Conservation (phyloP, 345 rosid species). For the Conringia planisiliqua region DNA sequence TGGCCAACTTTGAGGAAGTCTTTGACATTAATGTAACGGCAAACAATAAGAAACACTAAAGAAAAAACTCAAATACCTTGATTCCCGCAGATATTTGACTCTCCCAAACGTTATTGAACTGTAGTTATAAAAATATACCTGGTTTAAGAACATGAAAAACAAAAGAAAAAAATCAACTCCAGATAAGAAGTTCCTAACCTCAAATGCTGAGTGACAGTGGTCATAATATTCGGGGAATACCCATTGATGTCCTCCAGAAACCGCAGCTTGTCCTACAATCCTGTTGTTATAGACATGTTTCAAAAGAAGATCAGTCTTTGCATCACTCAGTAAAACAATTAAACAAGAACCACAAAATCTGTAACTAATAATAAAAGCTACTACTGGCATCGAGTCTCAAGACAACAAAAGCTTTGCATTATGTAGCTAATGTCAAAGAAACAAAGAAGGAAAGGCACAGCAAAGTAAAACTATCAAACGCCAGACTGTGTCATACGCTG, state of each 20-base stretch:
- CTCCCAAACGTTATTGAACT: slow-evolving; percentile 81
- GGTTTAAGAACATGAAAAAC: not conserved
- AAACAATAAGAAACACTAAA: not conserved
- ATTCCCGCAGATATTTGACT: slow-evolving; percentile 76
- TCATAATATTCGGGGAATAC: slow-evolving; percentile 48
- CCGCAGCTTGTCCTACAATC: slow-evolving; percentile 83
- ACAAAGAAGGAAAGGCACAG: not conserved
- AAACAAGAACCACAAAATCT: not conserved
- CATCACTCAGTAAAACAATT: not conserved
- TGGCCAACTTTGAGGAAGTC: not conserved
- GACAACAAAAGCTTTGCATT: slow-evolving; percentile 7
- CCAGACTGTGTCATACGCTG: not conserved
- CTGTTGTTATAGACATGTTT: slow-evolving; percentile 41
- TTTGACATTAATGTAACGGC: slow-evolving; percentile 1
- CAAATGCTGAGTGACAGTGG: slow-evolving; percentile 46
- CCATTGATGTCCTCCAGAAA: slow-evolving; percentile 77
- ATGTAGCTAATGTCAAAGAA: not conserved
- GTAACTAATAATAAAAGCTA: not conserved
- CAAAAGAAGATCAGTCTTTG: not conserved
- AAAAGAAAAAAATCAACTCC: not conserved
- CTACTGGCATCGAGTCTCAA: not conserved
- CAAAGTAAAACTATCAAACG: not conserved
- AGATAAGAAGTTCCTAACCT: slow-evolving; percentile 43
- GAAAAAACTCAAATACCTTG: slow-evolving; percentile 46
- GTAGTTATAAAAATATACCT: slow-evolving; percentile 6